A percentile compares a stretch with the other conserved stretches of the same genome.
Evolutionary conservation across 2,329 filamentous ascomycete genomes (phyloP).

Genomic region (Claviceps citrina): DNA sequence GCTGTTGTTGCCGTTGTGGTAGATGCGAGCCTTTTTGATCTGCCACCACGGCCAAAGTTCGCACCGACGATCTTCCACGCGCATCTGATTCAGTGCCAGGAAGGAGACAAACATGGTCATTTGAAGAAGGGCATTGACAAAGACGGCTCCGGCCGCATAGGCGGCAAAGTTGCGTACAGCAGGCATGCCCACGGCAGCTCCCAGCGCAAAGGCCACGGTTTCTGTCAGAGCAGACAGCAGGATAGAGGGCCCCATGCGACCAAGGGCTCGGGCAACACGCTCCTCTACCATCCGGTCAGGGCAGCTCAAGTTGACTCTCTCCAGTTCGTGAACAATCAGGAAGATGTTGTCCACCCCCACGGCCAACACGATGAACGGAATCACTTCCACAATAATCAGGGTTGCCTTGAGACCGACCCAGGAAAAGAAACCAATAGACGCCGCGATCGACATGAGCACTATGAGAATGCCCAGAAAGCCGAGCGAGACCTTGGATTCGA

Average conservation of each 20-base stretch:
- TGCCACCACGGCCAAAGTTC: slow-evolving; percentile 87
- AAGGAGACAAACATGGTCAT: slow-evolving; percentile 95
- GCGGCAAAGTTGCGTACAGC: slow-evolving; percentile 94
- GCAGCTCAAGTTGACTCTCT: slow-evolving; percentile 82
- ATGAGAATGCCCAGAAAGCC: slow-evolving; percentile 92
- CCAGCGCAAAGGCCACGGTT: slow-evolving; percentile 82
- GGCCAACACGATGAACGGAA: slow-evolving; percentile 89
- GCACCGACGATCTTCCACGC: slow-evolving; percentile 75
- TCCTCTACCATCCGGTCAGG: slow-evolving; percentile 79
- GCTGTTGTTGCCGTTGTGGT: slow-evolving; percentile 43
- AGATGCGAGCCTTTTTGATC: slow-evolving; percentile 56
- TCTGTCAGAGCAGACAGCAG: slow-evolving; percentile 89
- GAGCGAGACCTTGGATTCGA: slow-evolving; percentile 92
- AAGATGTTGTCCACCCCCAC: slow-evolving; percentile 99
- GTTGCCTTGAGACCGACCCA: slow-evolving; percentile 86
- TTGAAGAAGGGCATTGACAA: slow-evolving; percentile 93
- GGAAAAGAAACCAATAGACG: slow-evolving; percentile 88
- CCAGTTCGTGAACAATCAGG: slow-evolving; percentile 94
- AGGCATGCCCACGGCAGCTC: slow-evolving; percentile 92
- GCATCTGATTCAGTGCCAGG: slow-evolving; percentile 74
- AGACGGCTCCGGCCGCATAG: slow-evolving; percentile 87
- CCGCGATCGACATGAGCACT: slow-evolving; percentile 91
- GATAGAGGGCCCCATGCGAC: slow-evolving; percentile 92
- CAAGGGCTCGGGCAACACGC: slow-evolving; percentile 73
- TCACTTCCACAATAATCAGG: slow-evolving; percentile 94